Base-by-base conservation (phyloP, 805 yeast species). In the Brettanomyces naardenensis region DNA sequence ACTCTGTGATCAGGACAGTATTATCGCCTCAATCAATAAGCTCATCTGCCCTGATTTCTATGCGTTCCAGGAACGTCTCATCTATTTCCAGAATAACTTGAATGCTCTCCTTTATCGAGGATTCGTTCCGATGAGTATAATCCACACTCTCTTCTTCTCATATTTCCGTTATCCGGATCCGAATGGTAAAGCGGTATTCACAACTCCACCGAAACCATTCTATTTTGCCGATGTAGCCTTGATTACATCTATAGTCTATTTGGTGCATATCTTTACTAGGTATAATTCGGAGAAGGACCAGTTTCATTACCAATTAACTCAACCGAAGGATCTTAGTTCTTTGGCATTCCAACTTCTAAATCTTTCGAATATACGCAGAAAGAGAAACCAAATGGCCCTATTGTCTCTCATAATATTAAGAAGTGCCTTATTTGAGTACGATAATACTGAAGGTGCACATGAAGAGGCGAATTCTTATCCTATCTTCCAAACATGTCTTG, bases 191-290 rank as follows among this genome's bases (percentile, higher is more conserved):
- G 27, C 7, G 25, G 7, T 19, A 20, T 47, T 47, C 21, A 23
- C 10, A 1, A 31, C 17, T 7, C 48, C 45, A 2, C 26, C 29
- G 22, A 46, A 40, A 19, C 15, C 22, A 4, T 40, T 15, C 29
- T 36, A 37, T 26, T 47, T 42, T 41, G 38, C 46, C 9, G 35
- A 29, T 13, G 18, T 46, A 26, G 38, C 48, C 5, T 28, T 40
- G 13, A 26, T 42, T n/a, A 19, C 39, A 4, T 43, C 41, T 6
- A 17, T 46, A 3, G 35, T 44, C 22, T 40, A 40, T 23, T 20
- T 36, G 9, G 41, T 30, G 2, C 30, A 23, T 6, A 17, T 46
- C 17, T 47, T 42, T n/a, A 31, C 40, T 2, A 35, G 35, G 25
- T 15, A 33, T 17, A 31, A 39, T 18, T n/a, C n/a, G n/a, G 19